Conservation (phyloP, 139 green algal species). For the Micromonas pusilla region DNA sequence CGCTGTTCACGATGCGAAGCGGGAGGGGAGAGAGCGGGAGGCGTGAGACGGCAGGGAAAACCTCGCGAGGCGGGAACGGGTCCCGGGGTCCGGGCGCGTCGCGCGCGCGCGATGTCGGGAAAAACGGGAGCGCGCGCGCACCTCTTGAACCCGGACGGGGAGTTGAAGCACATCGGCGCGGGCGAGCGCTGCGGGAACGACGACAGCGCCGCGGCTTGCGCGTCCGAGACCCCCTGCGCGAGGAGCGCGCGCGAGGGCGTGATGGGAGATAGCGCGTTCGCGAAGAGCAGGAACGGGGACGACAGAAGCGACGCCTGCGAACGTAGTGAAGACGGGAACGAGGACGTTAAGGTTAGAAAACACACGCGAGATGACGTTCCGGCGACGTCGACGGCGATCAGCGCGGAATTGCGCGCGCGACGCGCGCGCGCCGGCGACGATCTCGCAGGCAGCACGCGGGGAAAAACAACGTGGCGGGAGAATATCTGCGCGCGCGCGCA, state of each 20-base stretch:
- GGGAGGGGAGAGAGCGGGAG: background rate
- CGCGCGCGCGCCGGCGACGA: too few relatives aligned
- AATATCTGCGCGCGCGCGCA: background rate
- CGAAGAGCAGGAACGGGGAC: constrained; percentile 15
- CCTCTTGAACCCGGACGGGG: background rate
- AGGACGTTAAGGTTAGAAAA: too few relatives aligned
- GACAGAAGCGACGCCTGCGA: background rate
- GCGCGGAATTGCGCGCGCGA: background rate
- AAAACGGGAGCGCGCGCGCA: background rate
- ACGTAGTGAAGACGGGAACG: too few relatives aligned
- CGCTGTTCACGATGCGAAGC: background rate
- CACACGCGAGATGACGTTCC: too few relatives aligned
- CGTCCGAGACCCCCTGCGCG: background rate
- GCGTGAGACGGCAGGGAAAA: background rate
- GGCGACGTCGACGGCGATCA: too few relatives aligned
- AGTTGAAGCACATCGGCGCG: background rate
- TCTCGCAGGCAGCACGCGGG: background rate
- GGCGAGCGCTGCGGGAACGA: background rate
- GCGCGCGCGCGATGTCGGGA: background rate
- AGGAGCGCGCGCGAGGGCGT: background rate
- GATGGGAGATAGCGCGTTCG: background rate
- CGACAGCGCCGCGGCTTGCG: background rate
- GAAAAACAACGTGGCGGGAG: background rate
- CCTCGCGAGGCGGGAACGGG: too few relatives aligned
- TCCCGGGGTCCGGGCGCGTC: too few relatives aligned